Evolutionary conservation across 1,139 yeast species (phyloP).

Genomic region (Geotrichum phurueaensis): DNA sequence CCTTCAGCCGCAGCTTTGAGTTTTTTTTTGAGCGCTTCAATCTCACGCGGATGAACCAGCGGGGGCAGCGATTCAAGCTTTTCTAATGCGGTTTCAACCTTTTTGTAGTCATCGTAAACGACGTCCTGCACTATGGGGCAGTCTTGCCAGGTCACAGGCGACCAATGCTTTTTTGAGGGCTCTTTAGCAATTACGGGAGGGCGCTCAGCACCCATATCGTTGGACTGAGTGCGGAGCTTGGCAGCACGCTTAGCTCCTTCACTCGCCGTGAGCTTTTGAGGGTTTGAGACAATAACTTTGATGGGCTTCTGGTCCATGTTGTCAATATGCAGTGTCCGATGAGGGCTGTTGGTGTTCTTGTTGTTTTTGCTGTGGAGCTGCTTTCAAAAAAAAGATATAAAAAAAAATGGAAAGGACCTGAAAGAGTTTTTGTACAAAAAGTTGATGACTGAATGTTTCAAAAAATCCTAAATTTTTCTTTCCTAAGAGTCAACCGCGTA

Average conservation of each 20-base stretch:
- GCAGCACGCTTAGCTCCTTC: slow-evolving; percentile 39
- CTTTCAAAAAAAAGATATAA: not conserved
- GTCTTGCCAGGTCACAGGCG: slow-evolving; percentile 41
- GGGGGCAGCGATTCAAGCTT: slow-evolving; percentile 42
- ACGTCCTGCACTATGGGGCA: slow-evolving; percentile 43
- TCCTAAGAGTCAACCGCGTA: not conserved
- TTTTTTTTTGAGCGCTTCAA: slow-evolving; percentile 33
- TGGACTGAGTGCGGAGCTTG: slow-evolving; percentile 34
- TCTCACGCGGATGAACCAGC: slow-evolving; percentile 39
- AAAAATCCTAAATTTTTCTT: not conserved
- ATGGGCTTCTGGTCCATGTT: slow-evolving; percentile 17
- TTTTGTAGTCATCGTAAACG: slow-evolving; percentile 36
- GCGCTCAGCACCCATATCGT: slow-evolving; percentile 22
- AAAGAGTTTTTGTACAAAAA: not conserved
- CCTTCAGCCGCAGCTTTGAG: slow-evolving; percentile 41
- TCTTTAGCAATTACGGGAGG: not conserved
- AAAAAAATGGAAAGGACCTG: not conserved
- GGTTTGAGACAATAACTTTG: slow-evolving; percentile 32
- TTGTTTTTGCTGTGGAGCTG: not conserved
- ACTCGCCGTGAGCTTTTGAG: slow-evolving; percentile 34
- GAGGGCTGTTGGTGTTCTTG: not conserved
- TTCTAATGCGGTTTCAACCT: slow-evolving; percentile 38
- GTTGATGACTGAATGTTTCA: not conserved
- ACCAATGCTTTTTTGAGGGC: slow-evolving; percentile 30
- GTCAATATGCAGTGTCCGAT: not conserved